These are phyloP conservation scores for Chalara sp. DNA, from an alignment of 2,329 filamentous ascomycete species.

Conservation along the genomic window DNA sequence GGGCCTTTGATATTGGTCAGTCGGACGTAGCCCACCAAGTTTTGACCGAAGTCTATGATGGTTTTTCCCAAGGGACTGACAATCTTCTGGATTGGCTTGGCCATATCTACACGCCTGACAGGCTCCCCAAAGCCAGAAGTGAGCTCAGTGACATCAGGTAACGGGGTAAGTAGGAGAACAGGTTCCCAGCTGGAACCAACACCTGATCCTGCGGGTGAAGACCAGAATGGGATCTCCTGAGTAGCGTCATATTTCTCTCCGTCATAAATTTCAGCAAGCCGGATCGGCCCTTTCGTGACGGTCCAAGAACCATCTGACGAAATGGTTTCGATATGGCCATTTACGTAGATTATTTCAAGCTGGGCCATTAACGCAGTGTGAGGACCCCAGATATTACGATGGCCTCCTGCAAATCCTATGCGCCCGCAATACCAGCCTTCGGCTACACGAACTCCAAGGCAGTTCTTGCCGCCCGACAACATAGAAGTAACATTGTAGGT, in stretches of 20 bases:
- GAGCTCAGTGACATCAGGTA: not conserved
- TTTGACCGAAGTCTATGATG: slow-evolving; percentile 51
- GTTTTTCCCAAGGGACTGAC: slow-evolving; percentile 35
- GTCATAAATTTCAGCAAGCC: slow-evolving; percentile 37
- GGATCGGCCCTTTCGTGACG: slow-evolving; percentile 27
- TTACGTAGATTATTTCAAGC: slow-evolving; percentile 26
- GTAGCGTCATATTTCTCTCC: slow-evolving; percentile 44
- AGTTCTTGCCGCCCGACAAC: slow-evolving; percentile 31
- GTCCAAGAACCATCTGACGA: slow-evolving; percentile 34
- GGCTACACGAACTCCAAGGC: slow-evolving; percentile 34
- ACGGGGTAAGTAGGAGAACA: slow-evolving; percentile 31
- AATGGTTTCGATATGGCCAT: slow-evolving; percentile 24
- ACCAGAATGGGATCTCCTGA: slow-evolving; percentile 25
- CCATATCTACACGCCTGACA: slow-evolving; percentile 30
- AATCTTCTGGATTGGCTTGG: slow-evolving; percentile 27
- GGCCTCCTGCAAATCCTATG: slow-evolving; percentile 25
- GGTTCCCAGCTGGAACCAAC: slow-evolving; percentile 27
- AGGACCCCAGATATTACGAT: slow-evolving; percentile 33
- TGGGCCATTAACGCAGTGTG: slow-evolving; percentile 33
- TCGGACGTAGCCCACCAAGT: slow-evolving; percentile 44
- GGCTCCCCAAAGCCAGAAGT: slow-evolving; percentile 20
- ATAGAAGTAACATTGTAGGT: slow-evolving; percentile 42
- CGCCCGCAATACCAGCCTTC: slow-evolving; percentile 44
- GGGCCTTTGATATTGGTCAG: slow-evolving; percentile 26
- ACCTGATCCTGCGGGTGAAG: slow-evolving; percentile 1